Evolutionary conservation across 208 protist genomes (phyloP), one percentile per base, ranked within the genome.

Genomic region (Acanthamoeba triangularis): DNA sequence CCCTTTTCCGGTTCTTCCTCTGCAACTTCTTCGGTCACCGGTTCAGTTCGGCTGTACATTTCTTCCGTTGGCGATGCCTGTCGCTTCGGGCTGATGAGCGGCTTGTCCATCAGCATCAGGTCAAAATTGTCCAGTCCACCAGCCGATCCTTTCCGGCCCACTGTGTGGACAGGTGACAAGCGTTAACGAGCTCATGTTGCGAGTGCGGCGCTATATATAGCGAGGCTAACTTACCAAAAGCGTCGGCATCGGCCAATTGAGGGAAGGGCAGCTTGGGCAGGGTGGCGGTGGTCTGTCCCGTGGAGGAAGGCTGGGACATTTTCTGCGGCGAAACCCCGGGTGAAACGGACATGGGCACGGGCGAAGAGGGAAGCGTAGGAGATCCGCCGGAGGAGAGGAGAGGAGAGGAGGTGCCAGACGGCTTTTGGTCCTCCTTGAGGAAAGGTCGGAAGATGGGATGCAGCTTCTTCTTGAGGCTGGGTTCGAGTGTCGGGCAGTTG

Each of bases 401-500:
- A 7, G 14, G 76, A n/a, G 76, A 25, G 5, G 76, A 49, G 13
- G 47, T 35, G 76, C 76, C 16, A 14, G 35, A 35, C 41, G 23
- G 76, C 76, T 85, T 85, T 25, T 78, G 23, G 37, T 94, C 90
- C 44, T 52, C 67, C 69, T 80, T 94, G 90, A 94, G 90, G 54
- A 94, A 94, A 20, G 90, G 90, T n/a, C 65, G 33, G 33, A 94
- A 94, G 14, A 94, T 82, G 28, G 59, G 65, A 13, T 94, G 59
- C 61, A 94, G 90, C 54, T 94, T 94, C 10, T 59, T 80, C 44
- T 59, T 74, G 6, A 63, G 41, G 11, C 47, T n/a, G 49, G 94
- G 28, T 23, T 96, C 88, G 10, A 63, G 44, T 54, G 80, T 63
- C 35, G 47, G 23, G 54, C 78, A 78, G 14, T 88, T 54, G 7